phyloP scores from a whole-genome alignment of 495 filamentous ascomycete species.

The Friedmanniomyces endolithicus region DNA sequence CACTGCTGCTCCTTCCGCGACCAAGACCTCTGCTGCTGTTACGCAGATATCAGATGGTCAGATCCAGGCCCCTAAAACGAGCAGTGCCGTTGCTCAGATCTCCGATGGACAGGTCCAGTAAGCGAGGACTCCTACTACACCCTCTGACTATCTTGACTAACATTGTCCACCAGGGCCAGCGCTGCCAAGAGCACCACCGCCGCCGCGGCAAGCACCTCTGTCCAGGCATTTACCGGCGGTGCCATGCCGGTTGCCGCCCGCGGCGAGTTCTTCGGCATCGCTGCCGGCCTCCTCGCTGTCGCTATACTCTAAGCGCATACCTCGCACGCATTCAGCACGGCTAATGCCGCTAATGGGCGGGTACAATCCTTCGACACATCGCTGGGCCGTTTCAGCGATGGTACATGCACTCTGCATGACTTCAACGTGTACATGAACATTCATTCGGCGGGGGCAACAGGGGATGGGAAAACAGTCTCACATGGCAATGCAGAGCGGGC shows the following conservation, averaged over 20 bases:
- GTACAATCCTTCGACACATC: not conserved
- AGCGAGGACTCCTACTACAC: too few relatives aligned
- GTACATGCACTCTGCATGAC: not conserved
- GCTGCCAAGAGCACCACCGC: slow-evolving; percentile 11
- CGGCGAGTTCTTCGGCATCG: slow-evolving; percentile 17
- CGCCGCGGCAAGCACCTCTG: not conserved
- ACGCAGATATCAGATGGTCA: slow-evolving; percentile 23
- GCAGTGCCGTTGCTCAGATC: slow-evolving; percentile 16
- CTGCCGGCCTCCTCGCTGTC: slow-evolving; percentile 18
- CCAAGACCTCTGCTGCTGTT: not conserved
- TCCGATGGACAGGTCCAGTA: slow-evolving; percentile 12
- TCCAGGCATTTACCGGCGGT: slow-evolving; percentile 10
- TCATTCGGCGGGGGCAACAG: not conserved
- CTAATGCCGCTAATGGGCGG: not conserved
- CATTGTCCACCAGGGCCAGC: not conserved
- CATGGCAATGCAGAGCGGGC: too few relatives aligned
- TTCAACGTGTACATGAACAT: not conserved
- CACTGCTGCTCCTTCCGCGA: not conserved
- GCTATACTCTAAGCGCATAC: slow-evolving; percentile 18
- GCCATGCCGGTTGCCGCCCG: slow-evolving; percentile 15
- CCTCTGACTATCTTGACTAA: too few relatives aligned
- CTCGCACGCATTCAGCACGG: not conserved
- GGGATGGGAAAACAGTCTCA: too few relatives aligned
- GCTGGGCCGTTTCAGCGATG: not conserved
- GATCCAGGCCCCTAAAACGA: slow-evolving; percentile 11